Conservation (phyloP, 1,284 basidiomycete species). For the Trichosporon coremiiforme region DNA sequence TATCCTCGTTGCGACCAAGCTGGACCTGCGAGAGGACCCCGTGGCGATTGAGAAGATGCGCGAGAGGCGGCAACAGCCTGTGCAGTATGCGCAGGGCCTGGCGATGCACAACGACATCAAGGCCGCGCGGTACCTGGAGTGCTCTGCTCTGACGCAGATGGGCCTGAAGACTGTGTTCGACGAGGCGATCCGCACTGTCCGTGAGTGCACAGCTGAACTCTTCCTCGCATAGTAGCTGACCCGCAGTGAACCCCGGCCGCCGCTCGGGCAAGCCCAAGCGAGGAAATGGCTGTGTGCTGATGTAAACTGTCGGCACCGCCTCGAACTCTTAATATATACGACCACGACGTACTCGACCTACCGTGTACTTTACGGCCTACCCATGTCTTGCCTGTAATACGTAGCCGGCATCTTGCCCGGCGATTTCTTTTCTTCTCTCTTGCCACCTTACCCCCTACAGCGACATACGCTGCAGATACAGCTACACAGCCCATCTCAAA, state of each 20-base stretch:
- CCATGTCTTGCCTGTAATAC: constrained; percentile 15
- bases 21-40: constrained; percentile 94
- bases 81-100: constrained; percentile 79
- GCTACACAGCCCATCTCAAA: constrained; percentile 1
- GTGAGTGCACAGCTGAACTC: constrained; percentile 62
- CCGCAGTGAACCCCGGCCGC: constrained; percentile 53
- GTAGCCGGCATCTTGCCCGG: not conserved
- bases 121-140: constrained; percentile 54
- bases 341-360: not conserved
- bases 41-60: constrained; percentile 87
- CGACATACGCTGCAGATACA: no score
- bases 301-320: constrained; percentile 36
- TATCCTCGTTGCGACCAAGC: constrained; percentile 95
- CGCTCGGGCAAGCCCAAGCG: constrained; percentile 50
- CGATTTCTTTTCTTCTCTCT: constrained; percentile 3
- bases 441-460: not conserved
- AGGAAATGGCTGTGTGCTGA: constrained; percentile 45
- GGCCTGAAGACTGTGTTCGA: constrained; percentile 96
- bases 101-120: constrained; percentile 87
- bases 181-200: constrained; percentile 77
- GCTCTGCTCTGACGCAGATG: constrained; percentile 87
- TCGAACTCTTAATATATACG: not conserved
- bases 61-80: constrained; percentile 93
- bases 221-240: not conserved
- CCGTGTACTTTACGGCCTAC: not conserved